Percentiles rank a stretch among this genome's conserved stretches.
phyloP scores from a whole-genome alignment of 495 filamentous ascomycete species.

The Parmelia sp. region DNA sequence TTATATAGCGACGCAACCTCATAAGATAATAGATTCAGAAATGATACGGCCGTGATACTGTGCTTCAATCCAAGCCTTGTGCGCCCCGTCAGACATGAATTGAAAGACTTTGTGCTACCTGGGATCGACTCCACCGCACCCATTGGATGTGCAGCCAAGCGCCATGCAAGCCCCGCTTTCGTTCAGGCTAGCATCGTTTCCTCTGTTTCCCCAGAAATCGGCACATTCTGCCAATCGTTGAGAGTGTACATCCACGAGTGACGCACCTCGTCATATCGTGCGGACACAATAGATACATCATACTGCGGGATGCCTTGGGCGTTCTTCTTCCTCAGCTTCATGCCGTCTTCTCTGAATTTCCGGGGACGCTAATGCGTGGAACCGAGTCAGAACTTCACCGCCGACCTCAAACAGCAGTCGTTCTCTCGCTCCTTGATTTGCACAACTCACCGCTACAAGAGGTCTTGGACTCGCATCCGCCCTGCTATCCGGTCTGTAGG shows the following conservation, averaged over 20 bases:
- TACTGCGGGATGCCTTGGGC: constrained; percentile 5
- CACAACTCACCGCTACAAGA: no score
- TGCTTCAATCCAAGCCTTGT: not conserved
- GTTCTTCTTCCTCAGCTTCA: constrained; percentile 17
- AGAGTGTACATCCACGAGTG: constrained; percentile 23
- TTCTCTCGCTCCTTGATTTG: no score
- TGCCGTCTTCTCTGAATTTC: constrained; percentile 12
- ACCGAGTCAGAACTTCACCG: not conserved
- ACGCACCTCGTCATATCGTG: constrained; percentile 7
- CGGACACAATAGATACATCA: constrained; percentile 16
- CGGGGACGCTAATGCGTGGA: constrained; percentile 12
- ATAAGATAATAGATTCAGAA: not conserved
- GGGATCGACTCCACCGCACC: not conserved
- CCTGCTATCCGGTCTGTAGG: not conserved
- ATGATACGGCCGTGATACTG: not conserved
- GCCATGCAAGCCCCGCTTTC: not conserved
- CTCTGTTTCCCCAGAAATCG: not conserved
- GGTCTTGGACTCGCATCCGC: constrained; percentile 1
- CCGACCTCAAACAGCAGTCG: no score
- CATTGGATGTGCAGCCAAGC: not conserved
- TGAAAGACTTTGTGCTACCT: not conserved
- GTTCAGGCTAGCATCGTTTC: constrained; percentile 13
- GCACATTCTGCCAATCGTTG: not conserved
- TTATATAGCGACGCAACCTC: not conserved
- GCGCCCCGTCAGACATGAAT: not conserved